These are phyloP conservation scores for Schizosaccharomyces osmophilus DNA, from an alignment of 805 yeast genomes.

Conservation along the genomic window DNA sequence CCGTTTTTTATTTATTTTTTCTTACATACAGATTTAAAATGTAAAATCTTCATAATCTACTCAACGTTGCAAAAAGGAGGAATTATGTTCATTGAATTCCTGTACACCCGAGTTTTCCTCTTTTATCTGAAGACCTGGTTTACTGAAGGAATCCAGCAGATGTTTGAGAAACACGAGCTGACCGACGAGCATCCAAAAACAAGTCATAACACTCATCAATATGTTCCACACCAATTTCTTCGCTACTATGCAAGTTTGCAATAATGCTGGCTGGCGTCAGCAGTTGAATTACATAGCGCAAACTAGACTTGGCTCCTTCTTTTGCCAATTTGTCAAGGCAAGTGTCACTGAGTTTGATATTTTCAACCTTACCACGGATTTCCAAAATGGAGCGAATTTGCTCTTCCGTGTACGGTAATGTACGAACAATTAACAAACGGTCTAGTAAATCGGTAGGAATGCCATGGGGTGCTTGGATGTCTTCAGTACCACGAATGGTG, in stretches of 20 bases:
- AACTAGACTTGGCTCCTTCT: slow-evolving; percentile 52
- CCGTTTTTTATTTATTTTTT: too few relatives aligned
- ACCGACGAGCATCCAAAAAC: slow-evolving; percentile 68
- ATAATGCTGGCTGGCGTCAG: slow-evolving; percentile 76
- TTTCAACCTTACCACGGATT: slow-evolving; percentile 61
- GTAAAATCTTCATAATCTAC: too few relatives aligned
- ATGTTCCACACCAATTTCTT: slow-evolving; percentile 42
- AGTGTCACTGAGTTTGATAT: slow-evolving; percentile 34
- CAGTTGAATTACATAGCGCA: slow-evolving; percentile 79
- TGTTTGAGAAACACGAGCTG: slow-evolving; percentile 34
- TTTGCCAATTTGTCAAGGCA: slow-evolving; percentile 53
- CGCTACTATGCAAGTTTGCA: slow-evolving; percentile 46
- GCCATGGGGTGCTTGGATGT: slow-evolving; percentile 76
- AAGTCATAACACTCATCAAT: slow-evolving; percentile 61
- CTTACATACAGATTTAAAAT: too few relatives aligned
- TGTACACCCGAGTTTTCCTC: neutral
- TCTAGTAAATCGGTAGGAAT: slow-evolving; percentile 87
- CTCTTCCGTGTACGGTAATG: slow-evolving; percentile 62
- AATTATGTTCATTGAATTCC: neutral
- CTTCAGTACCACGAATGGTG: slow-evolving; percentile 71
- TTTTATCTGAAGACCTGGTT: neutral
- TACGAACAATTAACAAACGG: slow-evolving; percentile 71
- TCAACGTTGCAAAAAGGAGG: too few relatives aligned
- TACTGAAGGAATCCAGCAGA: neutral
- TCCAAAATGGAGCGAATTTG: slow-evolving; percentile 65